Conservation (phyloP, 2,329 filamentous ascomycete genomes). For the Westerdykella sp. region DNA sequence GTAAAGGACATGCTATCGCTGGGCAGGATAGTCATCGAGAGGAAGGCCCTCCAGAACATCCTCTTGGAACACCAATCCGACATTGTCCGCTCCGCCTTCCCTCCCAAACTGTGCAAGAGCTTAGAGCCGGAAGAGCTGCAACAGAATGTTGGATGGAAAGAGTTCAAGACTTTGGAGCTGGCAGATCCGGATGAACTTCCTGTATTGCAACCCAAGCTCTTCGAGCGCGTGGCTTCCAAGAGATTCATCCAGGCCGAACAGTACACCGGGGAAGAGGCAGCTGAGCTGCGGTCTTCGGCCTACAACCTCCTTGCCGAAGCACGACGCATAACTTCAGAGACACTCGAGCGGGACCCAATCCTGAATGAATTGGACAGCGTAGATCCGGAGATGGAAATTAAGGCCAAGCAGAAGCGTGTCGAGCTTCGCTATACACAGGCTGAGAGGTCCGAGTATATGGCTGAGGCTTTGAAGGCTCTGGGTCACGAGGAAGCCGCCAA, state of each 20-base stretch:
- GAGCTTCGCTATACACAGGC: background rate
- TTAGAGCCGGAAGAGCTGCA: background rate
- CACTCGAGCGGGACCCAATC: background rate
- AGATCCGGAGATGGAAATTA: background rate
- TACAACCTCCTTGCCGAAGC: constrained; percentile 27
- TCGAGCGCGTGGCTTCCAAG: background rate
- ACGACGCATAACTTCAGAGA: background rate
- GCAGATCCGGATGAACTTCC: background rate
- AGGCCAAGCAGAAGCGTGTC: background rate
- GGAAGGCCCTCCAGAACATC: constrained; percentile 68
- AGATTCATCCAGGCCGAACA: background rate
- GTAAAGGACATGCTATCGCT: constrained; percentile 90
- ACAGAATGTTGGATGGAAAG: constrained; percentile 2
- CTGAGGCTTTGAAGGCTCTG: background rate
- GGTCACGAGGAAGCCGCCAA: background rate
- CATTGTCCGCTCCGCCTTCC: constrained; percentile 28
- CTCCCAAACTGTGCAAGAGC: background rate
- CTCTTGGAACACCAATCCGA: constrained; percentile 67
- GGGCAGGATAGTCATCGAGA: constrained; percentile 80
- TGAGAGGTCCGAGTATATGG: background rate
- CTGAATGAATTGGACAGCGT: background rate
- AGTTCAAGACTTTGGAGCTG: constrained; percentile 2
- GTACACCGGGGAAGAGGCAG: background rate
- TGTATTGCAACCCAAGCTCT: background rate
- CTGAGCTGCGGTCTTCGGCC: constrained; percentile 11